These are phyloP conservation scores for Tetrahymena elliotti DNA, from an alignment of 73 alveolate genomes.

Conservation along the genomic window DNA sequence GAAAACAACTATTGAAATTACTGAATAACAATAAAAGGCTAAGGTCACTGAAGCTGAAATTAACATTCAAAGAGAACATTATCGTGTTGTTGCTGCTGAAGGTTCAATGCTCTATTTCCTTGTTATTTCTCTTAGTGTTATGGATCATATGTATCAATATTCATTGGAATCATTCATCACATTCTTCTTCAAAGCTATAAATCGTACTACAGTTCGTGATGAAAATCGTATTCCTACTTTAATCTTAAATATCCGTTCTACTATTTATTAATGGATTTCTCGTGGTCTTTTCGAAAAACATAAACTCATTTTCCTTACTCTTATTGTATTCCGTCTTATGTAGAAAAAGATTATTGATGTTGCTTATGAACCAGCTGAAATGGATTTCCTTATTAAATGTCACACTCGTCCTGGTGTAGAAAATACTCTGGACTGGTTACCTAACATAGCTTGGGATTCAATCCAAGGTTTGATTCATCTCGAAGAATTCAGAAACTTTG, in stretches of 20 bases:
- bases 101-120: conserved; percentile 99
- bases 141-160: conserved; percentile 99
- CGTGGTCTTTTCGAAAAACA: conserved; percentile 99
- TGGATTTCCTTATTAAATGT: conserved; percentile 48
- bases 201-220: conserved; percentile 92
- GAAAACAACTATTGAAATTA: conserved; percentile 91
- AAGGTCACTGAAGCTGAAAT: conserved; percentile 96
- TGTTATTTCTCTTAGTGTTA: conserved; percentile 93
- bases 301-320: conserved; percentile 95
- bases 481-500: conserved; percentile 95
- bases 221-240: conserved; percentile 87
- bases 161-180: conserved; percentile 95
- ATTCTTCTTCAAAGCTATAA: conserved; percentile 98
- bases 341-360: conserved; percentile 88
- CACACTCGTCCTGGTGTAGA: conserved; percentile 76
- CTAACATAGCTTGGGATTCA: conserved; percentile 94
- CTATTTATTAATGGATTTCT: conserved; percentile 97
- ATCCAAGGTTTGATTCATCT: conserved; percentile 92
- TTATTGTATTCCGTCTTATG: conserved; percentile 96
- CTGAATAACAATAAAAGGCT: conserved; percentile 76
- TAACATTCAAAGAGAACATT: conserved; percentile 95
- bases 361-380: conserved; percentile 43
- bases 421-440: conserved; percentile 98
- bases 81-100: conserved; percentile 99
- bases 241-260: conserved; percentile 92